Evolutionary conservation across 768 basidiomycete genomes (phyloP), one percentile per base, ranked within the genome.

Genomic region (Suillus plorans): DNA sequence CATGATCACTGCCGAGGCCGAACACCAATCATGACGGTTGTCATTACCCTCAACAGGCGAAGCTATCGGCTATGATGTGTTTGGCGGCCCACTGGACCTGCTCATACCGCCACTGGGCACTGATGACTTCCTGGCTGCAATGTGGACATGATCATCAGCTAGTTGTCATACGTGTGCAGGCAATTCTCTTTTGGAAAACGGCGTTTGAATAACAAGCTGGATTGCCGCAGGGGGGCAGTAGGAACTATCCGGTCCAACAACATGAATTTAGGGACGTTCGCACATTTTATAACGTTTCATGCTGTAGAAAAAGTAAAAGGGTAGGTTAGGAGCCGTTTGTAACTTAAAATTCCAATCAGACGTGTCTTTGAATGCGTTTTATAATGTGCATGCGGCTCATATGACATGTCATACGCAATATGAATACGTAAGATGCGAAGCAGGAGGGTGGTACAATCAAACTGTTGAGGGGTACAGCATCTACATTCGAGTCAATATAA

Each of bases 401-500:
- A 73, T 61, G 67, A 69, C 69, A 69, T 64, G 55, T 44, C 60
- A 64, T 47, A 62, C 49, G 65, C 57, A 63, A 67, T 66, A 71
- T 71, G 64, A 66, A 69, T 66, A 72, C 64, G 59, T 57, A 69
- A 53, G 68, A 65, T 66, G 70, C 65, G 67, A 66, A 66, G 68
- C 65, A 72, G 63, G 66, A 60, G 58, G 65, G 60, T 69, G 62
- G 63, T 56, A 66, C 59, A 55, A 72, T 88, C 79, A 92, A 77
- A 92, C 90, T 74, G 82, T 89, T 74, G 92, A 94, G 60, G 94
- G 94, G 81, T 94, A 96, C 70, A 96, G 88, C 94, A 96, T 96
- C 93, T 94, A 37, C 7, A 36, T 37, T 22, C 20, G 3, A 5
- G 10, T 18, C 28, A 70, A 28, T 60, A 36, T 22, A 65, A 52